Evolutionary conservation across 768 basidiomycete species (phyloP).

Genomic region (Aureoboletus auriporus): DNA sequence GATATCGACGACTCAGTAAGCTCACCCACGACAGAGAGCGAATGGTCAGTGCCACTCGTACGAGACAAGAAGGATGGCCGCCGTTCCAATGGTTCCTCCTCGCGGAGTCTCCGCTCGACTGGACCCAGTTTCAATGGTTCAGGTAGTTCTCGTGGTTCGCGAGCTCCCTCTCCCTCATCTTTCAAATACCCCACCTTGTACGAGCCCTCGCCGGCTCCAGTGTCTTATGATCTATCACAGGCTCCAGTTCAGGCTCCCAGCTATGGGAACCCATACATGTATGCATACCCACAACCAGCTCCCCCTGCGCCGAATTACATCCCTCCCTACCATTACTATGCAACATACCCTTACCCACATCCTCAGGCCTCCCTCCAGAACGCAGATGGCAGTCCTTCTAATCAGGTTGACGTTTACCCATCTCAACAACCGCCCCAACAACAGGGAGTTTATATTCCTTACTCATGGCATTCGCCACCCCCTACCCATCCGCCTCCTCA

Average conservation of each 20-base stretch:
- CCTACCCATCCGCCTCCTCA: slow-evolving; percentile 40
- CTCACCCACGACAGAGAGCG: slow-evolving; percentile 76
- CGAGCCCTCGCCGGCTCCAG: slow-evolving; percentile 43
- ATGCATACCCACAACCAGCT: slow-evolving; percentile 40
- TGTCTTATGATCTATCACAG: slow-evolving; percentile 30
- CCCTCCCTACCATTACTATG: slow-evolving; percentile 38
- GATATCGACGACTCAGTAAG: slow-evolving; percentile 67
- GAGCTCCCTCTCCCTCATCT: slow-evolving; percentile 67
- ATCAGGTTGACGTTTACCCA: slow-evolving; percentile 30
- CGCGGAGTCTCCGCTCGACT: slow-evolving; percentile 55
- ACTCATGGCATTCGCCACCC: slow-evolving; percentile 32
- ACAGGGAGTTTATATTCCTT: slow-evolving; percentile 28
- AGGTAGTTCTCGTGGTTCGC: slow-evolving; percentile 64
- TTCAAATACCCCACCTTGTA: slow-evolving; percentile 74
- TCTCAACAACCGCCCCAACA: slow-evolving; percentile 31
- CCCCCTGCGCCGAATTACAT: slow-evolving; percentile 37
- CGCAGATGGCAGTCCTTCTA: slow-evolving; percentile 30
- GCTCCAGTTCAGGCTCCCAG: slow-evolving; percentile 26
- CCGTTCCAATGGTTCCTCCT: slow-evolving; percentile 54
- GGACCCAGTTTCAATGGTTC: slow-evolving; percentile 50
- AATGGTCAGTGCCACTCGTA: slow-evolving; percentile 62
- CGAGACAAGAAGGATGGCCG: slow-evolving; percentile 55
- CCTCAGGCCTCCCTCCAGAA: slow-evolving; percentile 40
- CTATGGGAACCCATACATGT: slow-evolving; percentile 32
- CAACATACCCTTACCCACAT: slow-evolving; percentile 51